A percentile compares a stretch with the other conserved stretches of the same genome.
Evolutionary conservation across 495 filamentous ascomycete genomes (phyloP).

Genomic region (Chaetomium cochliodes): DNA sequence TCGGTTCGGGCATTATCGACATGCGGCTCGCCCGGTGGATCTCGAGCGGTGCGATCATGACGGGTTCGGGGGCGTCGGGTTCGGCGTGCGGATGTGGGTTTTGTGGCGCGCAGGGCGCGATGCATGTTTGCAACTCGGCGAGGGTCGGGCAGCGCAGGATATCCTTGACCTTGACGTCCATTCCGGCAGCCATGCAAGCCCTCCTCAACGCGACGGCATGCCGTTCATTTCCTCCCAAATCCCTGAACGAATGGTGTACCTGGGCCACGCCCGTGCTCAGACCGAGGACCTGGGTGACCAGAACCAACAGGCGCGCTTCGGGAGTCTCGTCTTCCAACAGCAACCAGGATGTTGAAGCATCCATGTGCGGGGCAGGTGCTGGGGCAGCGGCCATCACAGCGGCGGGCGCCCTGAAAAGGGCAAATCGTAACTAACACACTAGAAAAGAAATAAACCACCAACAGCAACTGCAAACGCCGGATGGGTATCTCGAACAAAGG

Average conservation of each 20-base stretch:
- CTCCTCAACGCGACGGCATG: slow-evolving; percentile 38
- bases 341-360: slow-evolving; percentile 34
- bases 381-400: slow-evolving; percentile 26
- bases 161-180: slow-evolving; percentile 41
- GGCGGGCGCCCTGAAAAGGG: slow-evolving; percentile 9
- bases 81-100: slow-evolving; percentile 7
- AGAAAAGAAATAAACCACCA: slow-evolving; percentile 11
- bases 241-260: slow-evolving; percentile 40
- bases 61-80: slow-evolving; percentile 22
- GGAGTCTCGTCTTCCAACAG: slow-evolving; percentile 32
- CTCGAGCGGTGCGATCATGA: slow-evolving; percentile 26
- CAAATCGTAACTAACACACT: slow-evolving; percentile 2
- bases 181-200: slow-evolving; percentile 39
- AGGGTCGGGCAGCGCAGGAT: slow-evolving; percentile 45
- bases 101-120: slow-evolving; percentile 30
- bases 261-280: slow-evolving; percentile 28
- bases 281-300: slow-evolving; percentile 38
- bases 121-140: slow-evolving; percentile 41
- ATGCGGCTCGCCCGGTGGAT: slow-evolving; percentile 26
- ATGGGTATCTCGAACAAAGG: slow-evolving; percentile 31
- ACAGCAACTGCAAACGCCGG: slow-evolving; percentile 11
- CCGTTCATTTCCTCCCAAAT: slow-evolving; percentile 42
- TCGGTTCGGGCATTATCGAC: slow-evolving; percentile 18
- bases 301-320: slow-evolving; percentile 34
- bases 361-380: slow-evolving; percentile 24